phyloP scores from a whole-genome alignment of 805 yeast species.

The Pichia nanzhaoensis region DNA sequence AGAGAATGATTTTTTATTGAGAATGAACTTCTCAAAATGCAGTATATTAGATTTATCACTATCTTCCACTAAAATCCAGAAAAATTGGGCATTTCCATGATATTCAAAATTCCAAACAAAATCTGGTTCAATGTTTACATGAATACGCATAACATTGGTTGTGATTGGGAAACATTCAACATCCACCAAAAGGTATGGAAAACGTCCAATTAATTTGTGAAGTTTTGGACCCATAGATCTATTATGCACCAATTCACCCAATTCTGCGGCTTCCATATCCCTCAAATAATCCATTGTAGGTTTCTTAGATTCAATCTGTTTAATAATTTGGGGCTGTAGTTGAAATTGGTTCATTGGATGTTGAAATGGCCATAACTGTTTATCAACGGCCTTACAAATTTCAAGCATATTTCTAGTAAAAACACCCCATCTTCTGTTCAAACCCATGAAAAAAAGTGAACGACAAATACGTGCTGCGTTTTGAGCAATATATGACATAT shows the following conservation, averaged over 20 bases:
- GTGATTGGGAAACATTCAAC: constrained; percentile 89
- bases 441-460: constrained; percentile 79
- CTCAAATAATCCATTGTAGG: constrained; percentile 67
- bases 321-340: constrained; percentile 57
- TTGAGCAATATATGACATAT: constrained; percentile 90
- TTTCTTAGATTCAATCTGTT: constrained; percentile 54
- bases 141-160: constrained; percentile 75
- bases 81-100: constrained; percentile 81
- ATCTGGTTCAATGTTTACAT: constrained; percentile 61
- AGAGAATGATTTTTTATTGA: constrained; percentile 51
- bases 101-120: constrained; percentile 77
- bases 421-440: constrained; percentile 87
- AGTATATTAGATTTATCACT: constrained; percentile 65
- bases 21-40: constrained; percentile 75
- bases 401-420: constrained; percentile 69
- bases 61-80: constrained; percentile 92
- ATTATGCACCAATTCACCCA: constrained; percentile 89
- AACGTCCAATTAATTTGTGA: constrained; percentile 53
- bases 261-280: constrained; percentile 64
- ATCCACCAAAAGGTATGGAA: constrained; percentile 70
- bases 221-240: constrained; percentile 61
- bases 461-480: constrained; percentile 90
- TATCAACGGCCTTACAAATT: constrained; percentile 81
- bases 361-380: constrained; percentile 78
- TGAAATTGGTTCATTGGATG: constrained; percentile 90